These are phyloP conservation scores for Colletotrichum sp. DNA, from an alignment of 2,329 filamentous ascomycete species.

Conservation along the genomic window DNA sequence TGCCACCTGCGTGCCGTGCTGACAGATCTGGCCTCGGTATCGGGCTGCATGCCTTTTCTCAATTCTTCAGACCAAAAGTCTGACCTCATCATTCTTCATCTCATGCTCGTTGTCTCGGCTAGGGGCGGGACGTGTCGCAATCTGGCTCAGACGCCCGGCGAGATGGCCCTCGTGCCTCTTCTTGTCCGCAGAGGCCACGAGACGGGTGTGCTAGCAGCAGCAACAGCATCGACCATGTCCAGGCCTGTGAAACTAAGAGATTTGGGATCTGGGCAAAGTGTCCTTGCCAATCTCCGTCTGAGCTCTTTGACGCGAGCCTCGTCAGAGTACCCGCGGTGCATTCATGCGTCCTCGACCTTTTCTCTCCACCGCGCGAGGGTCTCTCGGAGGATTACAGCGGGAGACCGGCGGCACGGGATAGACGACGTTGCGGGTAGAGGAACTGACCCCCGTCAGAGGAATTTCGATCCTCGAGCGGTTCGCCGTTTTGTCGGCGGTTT, in stretches of 20 bases:
- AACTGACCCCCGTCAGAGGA: neutral
- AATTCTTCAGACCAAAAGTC: neutral
- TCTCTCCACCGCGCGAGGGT: neutral
- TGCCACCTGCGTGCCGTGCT: neutral
- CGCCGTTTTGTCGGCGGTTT: neutral
- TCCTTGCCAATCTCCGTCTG: slow-evolving; percentile 2
- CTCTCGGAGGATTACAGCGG: neutral
- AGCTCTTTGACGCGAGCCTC: slow-evolving; percentile 10
- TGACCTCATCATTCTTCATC: slow-evolving; percentile 4
- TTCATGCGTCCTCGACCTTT: slow-evolving; percentile 6
- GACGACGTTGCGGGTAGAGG: neutral
- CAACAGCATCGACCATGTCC: neutral
- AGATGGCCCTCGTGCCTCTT: neutral
- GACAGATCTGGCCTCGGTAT: neutral
- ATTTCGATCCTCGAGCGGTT: neutral
- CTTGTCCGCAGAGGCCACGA: neutral
- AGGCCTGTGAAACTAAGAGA: neutral
- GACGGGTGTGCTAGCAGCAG: neutral
- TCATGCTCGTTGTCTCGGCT: neutral
- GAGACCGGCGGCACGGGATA: slow-evolving; percentile 3
- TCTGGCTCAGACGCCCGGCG: neutral
- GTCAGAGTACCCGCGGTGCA: slow-evolving; percentile 5
- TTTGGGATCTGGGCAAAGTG: neutral
- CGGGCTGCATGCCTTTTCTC: neutral
- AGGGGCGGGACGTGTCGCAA: neutral